Evolutionary conservation across 352 stramenopile genomes (phyloP), one percentile per base, ranked within the genome.

Genomic region (Elongisporangium prolatum): DNA sequence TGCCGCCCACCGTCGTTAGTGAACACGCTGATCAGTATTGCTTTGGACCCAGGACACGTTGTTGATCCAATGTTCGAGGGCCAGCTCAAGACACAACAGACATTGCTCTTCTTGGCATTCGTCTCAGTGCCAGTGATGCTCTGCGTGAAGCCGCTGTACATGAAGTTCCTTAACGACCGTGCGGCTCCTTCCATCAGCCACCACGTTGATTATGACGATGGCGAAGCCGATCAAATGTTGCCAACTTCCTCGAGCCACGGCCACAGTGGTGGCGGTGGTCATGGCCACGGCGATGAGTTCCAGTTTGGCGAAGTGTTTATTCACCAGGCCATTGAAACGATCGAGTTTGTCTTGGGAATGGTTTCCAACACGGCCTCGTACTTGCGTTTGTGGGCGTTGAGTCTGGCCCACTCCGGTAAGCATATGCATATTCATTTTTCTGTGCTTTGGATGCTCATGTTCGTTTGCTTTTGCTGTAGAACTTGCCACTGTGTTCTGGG

Each of bases 341-440:
- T 99, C 65, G 97, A 99, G 79, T 99, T 99, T 64, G 97, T 99
- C 63, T 88, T 99, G 54, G 96, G 97, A 37, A 99, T 99, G 93
- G 93, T 99, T 24, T 99, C 96, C 54, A 99, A 99, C 86, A 99
- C 97, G 21, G 97, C 97, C 10, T 99, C 96, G 28, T 99, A 99
- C 80, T 84, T 99, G 59, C 96, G 97, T 93, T 89, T 99, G 11
- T 99, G 97, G 97, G 97, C 97, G 13, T 69, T 99, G 51, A 98
- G 92, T 69, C 79, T 99, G 34, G 97, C 97, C 21, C 97, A 99
- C 86, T 98, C 96, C 14, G 91, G 74, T 84, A 73, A 14, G 74
- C 56, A 56, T 34, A 20, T 21, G 2, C 7, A 52, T 28, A 53
- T 48, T 9, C 21, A 8, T 18, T 55, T 16, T 28, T 40, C 48